These are phyloP conservation scores for Citrus trifoliata DNA, from an alignment of 345 rosid genomes.

Conservation along the genomic window DNA sequence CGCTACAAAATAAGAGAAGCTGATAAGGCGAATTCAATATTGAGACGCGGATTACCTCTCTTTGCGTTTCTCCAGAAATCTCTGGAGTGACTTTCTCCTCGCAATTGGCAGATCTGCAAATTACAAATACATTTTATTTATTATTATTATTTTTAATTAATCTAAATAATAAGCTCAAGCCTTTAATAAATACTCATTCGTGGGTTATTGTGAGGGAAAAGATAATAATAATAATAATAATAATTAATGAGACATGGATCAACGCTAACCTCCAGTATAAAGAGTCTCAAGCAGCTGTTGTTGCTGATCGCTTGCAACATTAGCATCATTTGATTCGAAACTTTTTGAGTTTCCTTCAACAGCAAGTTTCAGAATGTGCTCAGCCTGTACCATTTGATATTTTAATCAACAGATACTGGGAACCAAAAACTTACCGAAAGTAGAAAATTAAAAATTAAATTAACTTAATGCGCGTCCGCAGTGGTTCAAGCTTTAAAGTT, in stretches of 20 bases:
- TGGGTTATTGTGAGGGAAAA: not conserved
- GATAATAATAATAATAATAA: no score
- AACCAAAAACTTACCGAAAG: not conserved
- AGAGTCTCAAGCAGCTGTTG: conserved; percentile 48
- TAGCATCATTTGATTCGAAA: conserved; percentile 23
- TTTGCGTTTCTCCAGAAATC: conserved; percentile 88
- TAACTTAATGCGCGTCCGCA: not conserved
- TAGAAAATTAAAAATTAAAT: not conserved
- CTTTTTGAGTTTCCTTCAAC: conserved; percentile 36
- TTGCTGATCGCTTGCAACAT: conserved; percentile 19
- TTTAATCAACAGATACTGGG: not conserved
- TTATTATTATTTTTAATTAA: not conserved
- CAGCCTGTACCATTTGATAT: conserved; percentile 35
- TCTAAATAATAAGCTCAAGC: not conserved
- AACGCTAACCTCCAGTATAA: conserved; percentile 45
- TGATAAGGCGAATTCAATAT: not conserved
- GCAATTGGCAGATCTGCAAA: conserved; percentile 67
- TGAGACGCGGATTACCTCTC: conserved; percentile 52
- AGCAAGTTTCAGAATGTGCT: conserved; percentile 54
- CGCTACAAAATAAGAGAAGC: not conserved
- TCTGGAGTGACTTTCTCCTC: conserved; percentile 70
- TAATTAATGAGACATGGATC: no score
- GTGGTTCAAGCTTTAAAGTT: not conserved
- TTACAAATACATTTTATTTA: not conserved
- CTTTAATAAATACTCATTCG: not conserved